Base-by-base conservation (phyloP, 352 stramenopile species). In the Phytopythium helicoides region DNA sequence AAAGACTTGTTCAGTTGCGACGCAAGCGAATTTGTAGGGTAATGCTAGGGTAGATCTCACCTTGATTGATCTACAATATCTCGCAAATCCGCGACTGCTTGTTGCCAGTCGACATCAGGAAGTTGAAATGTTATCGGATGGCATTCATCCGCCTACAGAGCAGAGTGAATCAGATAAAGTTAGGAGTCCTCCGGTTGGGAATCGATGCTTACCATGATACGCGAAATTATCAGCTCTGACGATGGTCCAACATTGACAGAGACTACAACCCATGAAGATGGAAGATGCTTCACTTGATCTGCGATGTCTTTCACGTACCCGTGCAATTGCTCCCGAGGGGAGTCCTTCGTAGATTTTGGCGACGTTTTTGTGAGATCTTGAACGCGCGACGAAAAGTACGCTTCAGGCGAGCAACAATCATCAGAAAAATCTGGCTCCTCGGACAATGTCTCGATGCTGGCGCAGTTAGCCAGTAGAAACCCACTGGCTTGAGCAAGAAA, bases 51-150 rank as follows among this genome's bases (percentile, higher is more conserved):
- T 21, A 10, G 23, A 7, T 37, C 54, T n/a, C 64, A 86, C 82
- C 80, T 79, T 38, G 82, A 93, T 16, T 69, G 50, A 33, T 71
- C 46, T 40, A 90, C 80, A 26, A 91, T 81, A 10, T 44, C 19
- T 49, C 68, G 44, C 34, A 93, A 46, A 37, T 87, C 70, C 9
- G 47, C 37, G 36, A 80, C 69, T 22, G 42, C 62, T 14, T 68
- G 62, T 16, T 58, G 31, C 80, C 80, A 93, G 26, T 49, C 31
- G 31, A 71, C 57, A 8, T 49, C 70, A 9, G 52, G 60, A 18
- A 91, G 60, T 31, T 64, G 74, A 25, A 90, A 91, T 3, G 69
- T 86, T 7, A 73, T 47, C 18, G 80, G 80, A 31, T 56, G 21
- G 0, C 12, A 38, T 10, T 67, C 72, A 38, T 74, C 70, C 36